Base-by-base conservation (phyloP, 2,329 filamentous ascomycete genomes). In the Lachnellula hyalina region DNA sequence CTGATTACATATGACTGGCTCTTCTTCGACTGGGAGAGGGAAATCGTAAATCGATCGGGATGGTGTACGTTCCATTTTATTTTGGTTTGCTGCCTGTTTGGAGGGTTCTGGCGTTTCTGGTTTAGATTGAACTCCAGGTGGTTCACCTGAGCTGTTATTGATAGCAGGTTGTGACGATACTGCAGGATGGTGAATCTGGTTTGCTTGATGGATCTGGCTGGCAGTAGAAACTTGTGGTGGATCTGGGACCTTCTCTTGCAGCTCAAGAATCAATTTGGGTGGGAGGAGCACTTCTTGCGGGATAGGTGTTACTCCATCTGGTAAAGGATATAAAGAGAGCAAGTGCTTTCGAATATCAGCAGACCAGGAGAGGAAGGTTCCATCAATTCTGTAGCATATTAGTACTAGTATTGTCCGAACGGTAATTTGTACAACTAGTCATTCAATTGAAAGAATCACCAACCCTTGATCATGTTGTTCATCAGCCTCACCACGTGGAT, bases 381-480 rank as follows among this genome's bases (percentile, higher is more conserved):
- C 90, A 67, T 96, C 91, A 36, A 92, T 83, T 0, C 91, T 93
- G 55, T 55, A 42, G 40, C 38, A 40, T n/a, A 44, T 52, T 44
- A 55, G 56, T 48, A 11, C 28, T 11, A 11, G 28, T 32, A 32
- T 32, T 3, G 28, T 9, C 8, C 8, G 36, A 48, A 44, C 42
- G 14, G 15, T 34, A 14, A 28, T 51, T 25, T 19, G 35, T 14
- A 42, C 38, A 5, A 49, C 8, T 19, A n/a, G 23, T 34, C 28
- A 46, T 38, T 48, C 14, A 7, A 28, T 46, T 5, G 53, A 38
- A 14, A 51, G 51, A 8, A 9, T 40, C n/a, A 74, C 81, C 63
- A 74, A 94, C 85, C 93, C 92, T 72, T 97, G 92, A 25, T 90
- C 84, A 75, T 96, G 91, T 68, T 95, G 90, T 64, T 96, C 92